A percentile compares a stretch with the other conserved stretches of the same genome.
Evolutionary conservation across 768 basidiomycete genomes (phyloP).

Genomic region (Ephemerocybe angulata): DNA sequence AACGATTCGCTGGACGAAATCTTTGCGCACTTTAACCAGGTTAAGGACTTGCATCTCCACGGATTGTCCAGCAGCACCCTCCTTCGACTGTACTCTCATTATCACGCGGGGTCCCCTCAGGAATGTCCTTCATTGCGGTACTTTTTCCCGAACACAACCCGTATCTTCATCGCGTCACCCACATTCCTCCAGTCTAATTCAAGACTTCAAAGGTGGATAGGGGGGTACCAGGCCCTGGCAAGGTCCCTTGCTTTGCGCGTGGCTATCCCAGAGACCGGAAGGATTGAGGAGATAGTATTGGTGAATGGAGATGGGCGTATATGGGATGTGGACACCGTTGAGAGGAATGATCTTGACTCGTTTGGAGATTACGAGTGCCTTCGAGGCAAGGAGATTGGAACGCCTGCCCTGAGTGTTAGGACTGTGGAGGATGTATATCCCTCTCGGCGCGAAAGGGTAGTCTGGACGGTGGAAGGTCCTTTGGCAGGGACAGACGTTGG

Average conservation of each 20-base stretch:
- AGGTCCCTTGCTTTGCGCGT: background rate
- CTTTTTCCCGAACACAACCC: background rate
- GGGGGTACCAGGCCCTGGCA: background rate
- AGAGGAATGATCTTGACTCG: background rate
- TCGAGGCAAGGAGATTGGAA: background rate
- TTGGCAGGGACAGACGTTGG: background rate
- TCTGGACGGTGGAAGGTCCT: background rate
- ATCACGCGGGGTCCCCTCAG: background rate
- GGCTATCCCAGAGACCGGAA: background rate
- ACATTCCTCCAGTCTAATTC: background rate
- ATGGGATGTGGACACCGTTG: background rate
- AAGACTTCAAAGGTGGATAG: background rate
- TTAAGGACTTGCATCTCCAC: background rate
- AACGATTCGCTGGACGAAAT: background rate
- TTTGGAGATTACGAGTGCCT: background rate
- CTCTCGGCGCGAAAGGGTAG: background rate
- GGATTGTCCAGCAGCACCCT: background rate
- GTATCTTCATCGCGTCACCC: background rate
- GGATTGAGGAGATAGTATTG: background rate
- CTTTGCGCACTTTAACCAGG: background rate
- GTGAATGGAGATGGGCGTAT: background rate
- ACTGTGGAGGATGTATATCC: background rate
- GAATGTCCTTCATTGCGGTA: background rate
- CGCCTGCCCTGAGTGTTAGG: background rate
- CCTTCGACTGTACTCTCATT: background rate